Percentiles rank a stretch among this genome's conserved stretches.
phyloP scores from a whole-genome alignment of 1,284 basidiomycete species.

The Austroboletus rostrupii region DNA sequence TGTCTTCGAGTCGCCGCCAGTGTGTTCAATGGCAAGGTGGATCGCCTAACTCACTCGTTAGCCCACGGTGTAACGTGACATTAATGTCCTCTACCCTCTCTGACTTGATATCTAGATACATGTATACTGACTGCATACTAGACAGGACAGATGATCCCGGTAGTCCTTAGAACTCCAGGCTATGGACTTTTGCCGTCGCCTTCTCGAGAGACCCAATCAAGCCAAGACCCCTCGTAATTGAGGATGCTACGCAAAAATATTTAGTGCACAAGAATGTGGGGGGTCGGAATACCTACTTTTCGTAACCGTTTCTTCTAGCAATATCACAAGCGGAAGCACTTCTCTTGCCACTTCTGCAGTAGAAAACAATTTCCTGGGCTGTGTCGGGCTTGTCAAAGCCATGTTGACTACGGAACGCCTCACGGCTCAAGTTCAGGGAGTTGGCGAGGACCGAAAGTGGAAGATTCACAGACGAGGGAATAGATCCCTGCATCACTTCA shows the following conservation, averaged over 20 bases:
- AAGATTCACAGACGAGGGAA: conserved; percentile 92
- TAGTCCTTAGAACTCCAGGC: conserved; percentile 4
- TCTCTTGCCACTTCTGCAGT: conserved; percentile 90
- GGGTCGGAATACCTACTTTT: conserved; percentile 53
- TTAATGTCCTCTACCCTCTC: no score
- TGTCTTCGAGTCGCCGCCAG: background rate
- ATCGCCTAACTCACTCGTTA: no score
- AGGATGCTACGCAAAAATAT: conserved; percentile 46
- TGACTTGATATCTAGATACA: conserved; percentile 1
- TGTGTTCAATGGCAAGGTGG: background rate
- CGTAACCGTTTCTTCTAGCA: conserved; percentile 81
- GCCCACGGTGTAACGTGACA: no score
- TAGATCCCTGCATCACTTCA: conserved; percentile 91
- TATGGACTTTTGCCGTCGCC: conserved; percentile 24
- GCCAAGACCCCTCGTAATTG: conserved; percentile 91
- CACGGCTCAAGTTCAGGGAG: conserved; percentile 61
- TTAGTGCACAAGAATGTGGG: background rate
- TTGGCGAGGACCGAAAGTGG: conserved; percentile 79
- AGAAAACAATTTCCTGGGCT: conserved; percentile 85
- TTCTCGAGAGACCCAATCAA: conserved; percentile 83
- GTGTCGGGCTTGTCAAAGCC: conserved; percentile 82
- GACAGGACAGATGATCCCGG: background rate
- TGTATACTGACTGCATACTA: conserved; percentile 2
- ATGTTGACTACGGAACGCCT: conserved; percentile 64
- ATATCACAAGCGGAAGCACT: conserved; percentile 82